Percentiles rank a stretch among this genome's conserved stretches.
Evolutionary conservation across 306 rosid species (phyloP).

Genomic region (Lupinus albus): DNA sequence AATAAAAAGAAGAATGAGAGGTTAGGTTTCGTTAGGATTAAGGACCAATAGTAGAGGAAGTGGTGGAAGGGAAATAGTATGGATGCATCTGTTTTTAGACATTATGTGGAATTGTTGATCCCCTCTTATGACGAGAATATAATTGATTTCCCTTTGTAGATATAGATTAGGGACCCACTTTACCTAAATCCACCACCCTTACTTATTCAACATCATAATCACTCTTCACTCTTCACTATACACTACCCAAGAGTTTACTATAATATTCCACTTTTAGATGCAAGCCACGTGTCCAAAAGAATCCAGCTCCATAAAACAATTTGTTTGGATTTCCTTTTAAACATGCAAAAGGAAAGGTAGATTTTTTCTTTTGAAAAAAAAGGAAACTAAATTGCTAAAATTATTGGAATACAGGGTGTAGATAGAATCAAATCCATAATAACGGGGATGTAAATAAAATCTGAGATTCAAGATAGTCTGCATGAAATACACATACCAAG

Average conservation of each 20-base stretch:
- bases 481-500: constrained; percentile 22
- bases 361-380: no score
- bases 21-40: no score
- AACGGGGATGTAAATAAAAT: neutral
- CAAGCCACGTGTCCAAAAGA: constrained; percentile 25
- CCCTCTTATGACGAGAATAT: no score
- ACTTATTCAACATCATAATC: constrained; percentile 1
- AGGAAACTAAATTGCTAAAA: neutral
- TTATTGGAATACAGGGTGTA: neutral
- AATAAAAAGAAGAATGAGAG: no score
- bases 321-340: neutral
- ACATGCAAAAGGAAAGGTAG: no score
- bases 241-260: neutral
- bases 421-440: neutral
- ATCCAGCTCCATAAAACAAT: neutral
- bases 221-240: neutral
- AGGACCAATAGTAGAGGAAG: no score
- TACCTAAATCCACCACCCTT: neutral
- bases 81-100: constrained; percentile 25
- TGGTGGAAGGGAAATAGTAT: neutral
- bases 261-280: neutral
- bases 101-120: neutral
- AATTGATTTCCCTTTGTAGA: constrained; percentile 11
- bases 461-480: neutral
- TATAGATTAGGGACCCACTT: constrained; percentile 1